phyloP scores from a whole-genome alignment of 1,284 basidiomycete species.

The Pterula multifida region DNA sequence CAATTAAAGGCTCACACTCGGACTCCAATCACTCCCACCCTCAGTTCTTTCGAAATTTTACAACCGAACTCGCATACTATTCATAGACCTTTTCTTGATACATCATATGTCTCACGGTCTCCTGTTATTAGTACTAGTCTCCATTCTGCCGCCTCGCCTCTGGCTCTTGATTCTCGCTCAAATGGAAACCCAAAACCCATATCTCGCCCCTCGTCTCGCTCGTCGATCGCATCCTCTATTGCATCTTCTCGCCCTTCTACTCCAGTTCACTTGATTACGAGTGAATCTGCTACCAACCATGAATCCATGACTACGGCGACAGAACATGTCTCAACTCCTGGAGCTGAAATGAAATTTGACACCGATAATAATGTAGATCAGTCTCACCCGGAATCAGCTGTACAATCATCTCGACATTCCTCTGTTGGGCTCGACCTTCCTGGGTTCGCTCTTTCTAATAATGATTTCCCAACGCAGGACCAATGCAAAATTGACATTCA shows the following conservation, averaged over 20 bases:
- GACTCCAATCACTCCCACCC: not conserved
- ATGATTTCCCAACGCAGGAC: not conserved
- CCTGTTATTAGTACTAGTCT: too few species aligned
- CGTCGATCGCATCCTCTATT: slow-evolving; percentile 22
- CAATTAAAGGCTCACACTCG: not conserved
- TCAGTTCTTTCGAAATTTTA: not conserved
- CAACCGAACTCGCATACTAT: slow-evolving; percentile 11
- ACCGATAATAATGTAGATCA: not conserved
- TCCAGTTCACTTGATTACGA: not conserved
- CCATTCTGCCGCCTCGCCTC: slow-evolving; percentile 8
- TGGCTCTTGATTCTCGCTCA: not conserved
- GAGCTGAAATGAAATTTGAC: not conserved
- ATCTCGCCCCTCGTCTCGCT: slow-evolving; percentile 26
- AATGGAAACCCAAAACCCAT: slow-evolving; percentile 12
- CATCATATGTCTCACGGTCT: slow-evolving; percentile 11
- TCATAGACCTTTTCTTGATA: slow-evolving; percentile 8
- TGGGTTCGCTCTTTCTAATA: not conserved
- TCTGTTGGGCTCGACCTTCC: slow-evolving; percentile 1
- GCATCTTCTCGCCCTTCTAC: not conserved
- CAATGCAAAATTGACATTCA: too few species aligned
- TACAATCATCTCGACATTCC: not conserved
- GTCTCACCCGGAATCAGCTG: not conserved
- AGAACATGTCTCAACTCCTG: not conserved
- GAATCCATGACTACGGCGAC: not conserved
- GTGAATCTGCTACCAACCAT: not conserved